phyloP scores from a whole-genome alignment of 1,284 basidiomycete species.

The Veloboletus limbatus region DNA sequence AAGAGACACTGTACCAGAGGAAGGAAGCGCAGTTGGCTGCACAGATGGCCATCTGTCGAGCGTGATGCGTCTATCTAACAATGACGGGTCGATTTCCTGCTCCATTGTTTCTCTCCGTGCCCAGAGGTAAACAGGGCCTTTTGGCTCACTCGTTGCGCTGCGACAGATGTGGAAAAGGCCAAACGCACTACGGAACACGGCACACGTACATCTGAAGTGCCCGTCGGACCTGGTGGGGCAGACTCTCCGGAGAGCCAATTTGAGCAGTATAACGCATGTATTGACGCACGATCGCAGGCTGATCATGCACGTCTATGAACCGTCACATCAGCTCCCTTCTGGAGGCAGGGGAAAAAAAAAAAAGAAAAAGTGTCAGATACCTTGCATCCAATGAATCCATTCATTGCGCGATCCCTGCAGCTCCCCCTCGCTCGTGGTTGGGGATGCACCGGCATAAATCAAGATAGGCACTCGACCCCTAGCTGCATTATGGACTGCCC shows the following conservation, averaged over 20 bases:
- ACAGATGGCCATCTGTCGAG: slow-evolving; percentile 49
- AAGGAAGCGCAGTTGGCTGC: slow-evolving; percentile 48
- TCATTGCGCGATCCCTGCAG: slow-evolving; percentile 65
- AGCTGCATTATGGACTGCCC: slow-evolving; percentile 71
- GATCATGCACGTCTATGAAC: slow-evolving; percentile 59
- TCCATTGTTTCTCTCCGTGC: slow-evolving; percentile 69
- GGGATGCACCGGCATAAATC: slow-evolving; percentile 69
- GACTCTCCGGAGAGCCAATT: slow-evolving; percentile 51
- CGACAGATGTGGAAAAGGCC: not conserved
- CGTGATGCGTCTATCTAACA: slow-evolving; percentile 33
- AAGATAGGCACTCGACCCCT: slow-evolving; percentile 59
- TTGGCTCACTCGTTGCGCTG: slow-evolving; percentile 63
- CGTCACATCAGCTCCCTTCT: too few species aligned
- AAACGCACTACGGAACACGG: not conserved
- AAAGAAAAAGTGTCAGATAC: slow-evolving; percentile 32
- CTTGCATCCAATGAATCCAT: slow-evolving; percentile 72
- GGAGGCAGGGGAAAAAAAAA: too few species aligned
- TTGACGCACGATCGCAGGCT: slow-evolving; percentile 63
- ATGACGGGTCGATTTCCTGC: slow-evolving; percentile 48
- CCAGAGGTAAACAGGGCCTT: slow-evolving; percentile 72
- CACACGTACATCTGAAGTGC: slow-evolving; percentile 56
- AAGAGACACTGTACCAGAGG: slow-evolving; percentile 39
- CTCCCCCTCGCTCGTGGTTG: slow-evolving; percentile 54
- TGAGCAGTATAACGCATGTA: slow-evolving; percentile 68
- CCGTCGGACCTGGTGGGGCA: slow-evolving; percentile 49